Percentiles rank a stretch among this genome's conserved stretches.
Conservation (phyloP, 108 stramenopile species). For the Cyclotella kingstonii region DNA sequence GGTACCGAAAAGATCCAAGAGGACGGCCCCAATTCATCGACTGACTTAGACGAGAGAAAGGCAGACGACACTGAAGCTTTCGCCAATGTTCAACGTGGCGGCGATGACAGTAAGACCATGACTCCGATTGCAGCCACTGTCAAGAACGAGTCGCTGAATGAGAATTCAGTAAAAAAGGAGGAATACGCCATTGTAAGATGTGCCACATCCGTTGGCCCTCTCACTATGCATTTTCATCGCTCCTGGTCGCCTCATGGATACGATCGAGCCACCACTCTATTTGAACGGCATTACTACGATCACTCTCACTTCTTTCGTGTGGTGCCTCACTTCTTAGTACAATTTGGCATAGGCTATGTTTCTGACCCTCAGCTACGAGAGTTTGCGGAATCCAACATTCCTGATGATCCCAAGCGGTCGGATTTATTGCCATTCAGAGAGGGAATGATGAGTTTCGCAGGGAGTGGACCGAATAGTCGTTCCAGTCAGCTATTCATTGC, state of each 20-base stretch:
- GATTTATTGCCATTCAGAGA: constrained; percentile 56
- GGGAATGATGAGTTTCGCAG: constrained; percentile 68
- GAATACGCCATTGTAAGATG: constrained; percentile 18
- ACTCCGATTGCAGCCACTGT: neutral
- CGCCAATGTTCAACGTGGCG: too few relatives aligned
- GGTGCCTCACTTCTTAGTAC: constrained; percentile 82
- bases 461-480: constrained; percentile 67
- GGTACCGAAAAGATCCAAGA: too few relatives aligned
- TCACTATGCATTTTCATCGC: constrained; percentile 42
- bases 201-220: constrained; percentile 40
- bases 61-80: too few relatives aligned
- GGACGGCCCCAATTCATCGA: too few relatives aligned
- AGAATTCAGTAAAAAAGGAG: too few relatives aligned
- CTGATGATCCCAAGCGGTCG: constrained; percentile 46
- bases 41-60: too few relatives aligned
- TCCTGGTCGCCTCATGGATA: constrained; percentile 88
- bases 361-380: constrained; percentile 46
- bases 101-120: neutral
- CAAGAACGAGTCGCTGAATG: too few relatives aligned
- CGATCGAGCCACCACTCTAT: constrained; percentile 80
- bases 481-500: constrained; percentile 82
- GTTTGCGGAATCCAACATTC: constrained; percentile 48
- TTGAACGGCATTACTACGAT: constrained; percentile 80
- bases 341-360: constrained; percentile 86
- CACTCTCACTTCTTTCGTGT: constrained; percentile 79